Evolutionary conservation across 139 green algal species (phyloP).

Genomic region (Chlamydomonas eustigma): DNA sequence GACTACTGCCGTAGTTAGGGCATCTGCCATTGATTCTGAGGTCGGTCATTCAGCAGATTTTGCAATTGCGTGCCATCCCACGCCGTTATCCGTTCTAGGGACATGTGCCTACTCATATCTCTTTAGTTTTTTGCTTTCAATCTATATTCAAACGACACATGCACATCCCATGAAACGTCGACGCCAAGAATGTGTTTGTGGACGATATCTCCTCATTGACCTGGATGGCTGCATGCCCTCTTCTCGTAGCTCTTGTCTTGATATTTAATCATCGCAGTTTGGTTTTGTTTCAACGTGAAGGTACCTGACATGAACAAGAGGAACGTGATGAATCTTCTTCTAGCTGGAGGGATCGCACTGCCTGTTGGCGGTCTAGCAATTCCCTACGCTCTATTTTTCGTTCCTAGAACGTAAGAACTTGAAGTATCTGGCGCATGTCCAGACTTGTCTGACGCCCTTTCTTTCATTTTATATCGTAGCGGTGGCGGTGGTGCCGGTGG

Average conservation of each 20-base stretch:
- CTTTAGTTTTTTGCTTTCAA: too few relatives aligned
- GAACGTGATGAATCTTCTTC: conserved; percentile 88
- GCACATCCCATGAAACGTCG: neutral
- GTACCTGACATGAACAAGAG: conserved; percentile 24
- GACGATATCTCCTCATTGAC: too few relatives aligned
- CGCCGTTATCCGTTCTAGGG: too few relatives aligned
- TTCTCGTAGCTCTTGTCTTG: neutral
- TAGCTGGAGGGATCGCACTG: conserved; percentile 40
- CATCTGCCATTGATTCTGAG: too few relatives aligned
- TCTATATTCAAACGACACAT: neutral
- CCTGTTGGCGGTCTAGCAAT: conserved; percentile 59
- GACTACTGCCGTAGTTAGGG: neutral
- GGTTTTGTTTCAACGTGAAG: neutral
- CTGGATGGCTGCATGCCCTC: neutral
- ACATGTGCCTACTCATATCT: too few relatives aligned
- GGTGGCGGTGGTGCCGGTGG: conserved; percentile 69
- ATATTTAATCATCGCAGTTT: neutral
- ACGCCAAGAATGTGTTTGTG: neutral
- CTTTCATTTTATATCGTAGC: conserved; percentile 37
- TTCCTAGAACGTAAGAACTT: conserved; percentile 57
- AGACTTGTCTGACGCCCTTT: too few relatives aligned
- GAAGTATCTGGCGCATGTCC: too few relatives aligned
- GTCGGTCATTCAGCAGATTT: too few relatives aligned
- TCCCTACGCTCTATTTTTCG: conserved; percentile 74
- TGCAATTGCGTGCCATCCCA: too few relatives aligned